These are phyloP conservation scores for Ophiostoma sp. DNA, from an alignment of 2,329 filamentous ascomycete genomes.

Conservation along the genomic window DNA sequence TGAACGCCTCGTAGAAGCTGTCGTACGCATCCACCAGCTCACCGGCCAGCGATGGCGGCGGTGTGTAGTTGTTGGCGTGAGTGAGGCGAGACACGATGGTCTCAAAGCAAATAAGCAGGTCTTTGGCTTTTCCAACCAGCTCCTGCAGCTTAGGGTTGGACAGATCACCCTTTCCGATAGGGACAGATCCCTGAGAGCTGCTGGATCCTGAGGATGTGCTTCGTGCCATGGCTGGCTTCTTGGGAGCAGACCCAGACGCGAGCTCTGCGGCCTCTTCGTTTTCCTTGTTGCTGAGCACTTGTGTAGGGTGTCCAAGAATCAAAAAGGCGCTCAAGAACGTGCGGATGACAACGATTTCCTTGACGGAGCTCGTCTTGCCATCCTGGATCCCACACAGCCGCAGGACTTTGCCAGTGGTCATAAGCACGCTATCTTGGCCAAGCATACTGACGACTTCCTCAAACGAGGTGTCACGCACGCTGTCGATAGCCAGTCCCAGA, in stretches of 20 bases:
- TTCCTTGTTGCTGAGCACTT: slow-evolving; percentile 70
- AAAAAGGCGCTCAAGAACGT: slow-evolving; percentile 76
- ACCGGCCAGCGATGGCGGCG: slow-evolving; percentile 56
- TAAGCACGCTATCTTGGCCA: slow-evolving; percentile 59
- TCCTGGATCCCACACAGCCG: slow-evolving; percentile 65
- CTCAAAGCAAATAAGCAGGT: slow-evolving; percentile 73
- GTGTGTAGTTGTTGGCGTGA: slow-evolving; percentile 59
- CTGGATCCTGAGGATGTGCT: neutral
- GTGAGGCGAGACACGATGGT: slow-evolving; percentile 62
- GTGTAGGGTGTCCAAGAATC: slow-evolving; percentile 70
- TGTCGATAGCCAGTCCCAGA: slow-evolving; percentile 64
- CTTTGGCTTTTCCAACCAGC: slow-evolving; percentile 69
- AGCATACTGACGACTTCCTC: slow-evolving; percentile 67
- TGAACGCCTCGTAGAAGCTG: slow-evolving; percentile 71
- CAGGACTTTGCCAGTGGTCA: slow-evolving; percentile 61
- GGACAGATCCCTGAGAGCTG: slow-evolving; percentile 35
- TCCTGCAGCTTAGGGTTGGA: slow-evolving; percentile 62
- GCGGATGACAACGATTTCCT: slow-evolving; percentile 64
- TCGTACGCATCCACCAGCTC: slow-evolving; percentile 64
- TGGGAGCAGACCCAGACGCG: neutral
- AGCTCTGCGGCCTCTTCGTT: slow-evolving; percentile 10
- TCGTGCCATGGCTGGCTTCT: neutral
- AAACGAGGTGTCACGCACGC: slow-evolving; percentile 64
- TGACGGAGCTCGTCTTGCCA: slow-evolving; percentile 55
- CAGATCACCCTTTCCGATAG: slow-evolving; percentile 46